Base-by-base conservation (phyloP, 2,329 filamentous ascomycete species). In the Magnaporthales sp. region DNA sequence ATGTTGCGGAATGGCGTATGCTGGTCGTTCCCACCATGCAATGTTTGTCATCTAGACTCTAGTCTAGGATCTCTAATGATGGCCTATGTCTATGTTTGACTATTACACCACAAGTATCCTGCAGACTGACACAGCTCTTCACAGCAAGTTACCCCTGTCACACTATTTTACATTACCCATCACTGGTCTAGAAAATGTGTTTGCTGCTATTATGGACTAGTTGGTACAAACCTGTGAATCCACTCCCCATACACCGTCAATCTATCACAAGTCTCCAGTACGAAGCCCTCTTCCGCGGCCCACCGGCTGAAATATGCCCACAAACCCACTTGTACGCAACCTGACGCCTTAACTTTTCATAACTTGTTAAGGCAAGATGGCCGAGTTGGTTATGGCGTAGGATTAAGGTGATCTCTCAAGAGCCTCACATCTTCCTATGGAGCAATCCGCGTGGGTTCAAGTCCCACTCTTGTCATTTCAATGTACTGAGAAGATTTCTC, bases 301-400 rank as follows among this genome's bases (percentile, higher is more conserved):
- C 56, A 46, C 38, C 38, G n/a, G 15, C n/a, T 19, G 15, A n/a
- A 46, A 1, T 46, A 46, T 46, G 38, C 15, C 38, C 15, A 60
- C 56, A 6, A 60, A 6, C 56, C 22, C 56, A 60, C 24, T 27
- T 60, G 11, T 13, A 3, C 26, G 9, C 24, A 26, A 27, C 11
- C 56, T 7, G 11, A 29, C 5, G 22, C 13, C 15, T 9, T 24
- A 2, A 1, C 13, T 1, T 29, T 27, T 19, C 24, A 60, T 29
- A 24, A 60, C n/a, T 29, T 60, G 2, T 29, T 9, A 13, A 30
- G 68, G 68, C 67, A 67, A 72, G 70, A 72, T 72, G 70, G 70
- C 70, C 70, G 70, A 72, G 70, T 72, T 72, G 70, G 70, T 72
- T 72, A 72, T 72, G 70, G 70, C 70, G 70, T 70, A 71, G 70